These are phyloP conservation scores for Hyphopichia buzzinii DNA, from an alignment of 1,139 yeast genomes.

Conservation along the genomic window DNA sequence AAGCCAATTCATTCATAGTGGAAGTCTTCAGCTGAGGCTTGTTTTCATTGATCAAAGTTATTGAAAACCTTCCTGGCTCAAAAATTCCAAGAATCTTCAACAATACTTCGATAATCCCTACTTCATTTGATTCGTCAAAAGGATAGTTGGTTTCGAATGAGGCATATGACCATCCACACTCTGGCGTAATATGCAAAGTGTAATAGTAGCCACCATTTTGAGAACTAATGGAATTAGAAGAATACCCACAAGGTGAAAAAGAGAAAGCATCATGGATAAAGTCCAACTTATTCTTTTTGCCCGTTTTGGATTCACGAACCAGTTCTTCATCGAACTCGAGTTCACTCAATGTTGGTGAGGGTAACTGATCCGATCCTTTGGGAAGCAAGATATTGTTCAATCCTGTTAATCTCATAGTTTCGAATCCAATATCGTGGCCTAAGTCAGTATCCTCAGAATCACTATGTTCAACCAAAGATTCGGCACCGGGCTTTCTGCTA, in stretches of 20 bases:
- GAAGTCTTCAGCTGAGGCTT: conserved; percentile 10
- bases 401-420: conserved; percentile 60
- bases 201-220: conserved; percentile 63
- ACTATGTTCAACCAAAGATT: conserved; percentile 33
- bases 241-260: conserved; percentile 94
- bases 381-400: conserved; percentile 55
- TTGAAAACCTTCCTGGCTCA: conserved; percentile 73
- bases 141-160: conserved; percentile 89
- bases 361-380: conserved; percentile 26
- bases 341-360: conserved; percentile 38
- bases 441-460: conserved; percentile 56
- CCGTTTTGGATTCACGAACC: conserved; percentile 6
- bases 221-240: conserved; percentile 75
- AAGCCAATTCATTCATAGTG: conserved; percentile 26
- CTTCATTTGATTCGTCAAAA: conserved; percentile 29
- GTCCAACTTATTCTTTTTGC: conserved; percentile 11
- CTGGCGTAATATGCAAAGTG: conserved; percentile 94
- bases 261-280: conserved; percentile 82
- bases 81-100: conserved; percentile 61
- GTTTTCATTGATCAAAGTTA: conserved; percentile 57
- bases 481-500: conserved; percentile 52
- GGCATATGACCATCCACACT: conserved; percentile 91
- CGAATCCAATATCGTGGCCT: conserved; percentile 74
- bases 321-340: conserved; percentile 20
- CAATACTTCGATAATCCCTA: conserved; percentile 52